Evolutionary conservation across 2,329 filamentous ascomycete species (phyloP).

Genomic region (Phyllosticta citrichinensis): DNA sequence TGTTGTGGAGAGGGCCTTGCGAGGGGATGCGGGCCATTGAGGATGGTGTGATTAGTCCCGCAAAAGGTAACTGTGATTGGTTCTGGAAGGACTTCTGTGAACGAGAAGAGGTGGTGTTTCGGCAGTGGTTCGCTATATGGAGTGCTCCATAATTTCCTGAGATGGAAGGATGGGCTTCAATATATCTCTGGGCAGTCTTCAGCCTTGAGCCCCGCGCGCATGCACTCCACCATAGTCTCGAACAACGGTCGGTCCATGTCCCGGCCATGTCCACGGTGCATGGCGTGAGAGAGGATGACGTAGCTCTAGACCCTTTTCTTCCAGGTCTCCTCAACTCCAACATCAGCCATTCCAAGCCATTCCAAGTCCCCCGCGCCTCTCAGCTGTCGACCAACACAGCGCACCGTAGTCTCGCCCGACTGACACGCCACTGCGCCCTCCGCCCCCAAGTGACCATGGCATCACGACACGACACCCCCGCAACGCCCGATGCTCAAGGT

Average conservation of each 20-base stretch:
- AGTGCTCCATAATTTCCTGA: background rate
- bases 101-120: background rate
- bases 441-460: background rate
- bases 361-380: background rate
- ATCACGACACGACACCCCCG: background rate
- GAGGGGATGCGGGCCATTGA: background rate
- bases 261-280: background rate
- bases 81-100: background rate
- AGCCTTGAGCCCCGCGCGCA: background rate
- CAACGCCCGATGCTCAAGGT: background rate
- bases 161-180: background rate
- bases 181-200: background rate
- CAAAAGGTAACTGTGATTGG: background rate
- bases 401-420: background rate
- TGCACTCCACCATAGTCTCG: background rate
- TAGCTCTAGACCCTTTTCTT: background rate
- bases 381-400: background rate
- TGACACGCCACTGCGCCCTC: background rate
- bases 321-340: background rate
- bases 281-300: background rate
- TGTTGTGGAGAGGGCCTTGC: background rate
- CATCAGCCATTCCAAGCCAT: conserved; percentile 1
- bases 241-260: background rate
- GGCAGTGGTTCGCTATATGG: background rate
- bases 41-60: background rate